Base-by-base conservation (phyloP, 176 grass and related monocot genomes). In the Tuctoria greenei region DNA sequence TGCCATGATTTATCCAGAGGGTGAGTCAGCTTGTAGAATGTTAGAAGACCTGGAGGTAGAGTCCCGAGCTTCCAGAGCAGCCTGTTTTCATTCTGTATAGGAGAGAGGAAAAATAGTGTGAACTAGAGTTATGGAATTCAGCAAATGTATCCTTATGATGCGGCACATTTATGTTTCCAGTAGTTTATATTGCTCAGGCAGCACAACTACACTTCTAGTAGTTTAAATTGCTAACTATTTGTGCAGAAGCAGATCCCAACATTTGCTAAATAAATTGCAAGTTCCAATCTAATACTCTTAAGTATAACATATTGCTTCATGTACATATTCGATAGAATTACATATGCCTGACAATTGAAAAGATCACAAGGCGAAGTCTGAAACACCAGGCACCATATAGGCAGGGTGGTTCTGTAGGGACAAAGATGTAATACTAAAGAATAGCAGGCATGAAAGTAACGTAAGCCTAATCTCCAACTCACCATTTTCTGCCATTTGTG, bases 401-500 rank as follows among this genome's bases (percentile, higher is more conserved):
- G 20, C 47, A 66, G 21, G 49, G 16, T 60, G 14, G 36, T 58
- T 58, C 20, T 66, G 46, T 36, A 66, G 17, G 71, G 68, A 60
- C 62, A 46, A 75, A 27, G 20, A 82, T 25, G 31, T 23, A 72
- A 54, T 28, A 64, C 54, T 44, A 40, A 43, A 36, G 21, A 70
- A 40, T 63, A 76, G 36, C 18, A 8, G 28, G 37, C 10, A 51
- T 51, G 27, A 46, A 49, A 65, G 6, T 35, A 86, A 69, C 27
- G 35, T 31, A 31, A 31, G n/a, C 31, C 6, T 49, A 60, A 73
- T 78, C 52, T 63, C 45, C 5, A 81, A 82, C 75, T 71, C 76
- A 90, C 83, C 88, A 90, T 79, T n/a, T n/a, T 86, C 58, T 90
- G 88, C 88, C 88, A 90, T 71, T 65, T 90, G 71, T 90, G 88